phyloP scores from a whole-genome alignment of 2,329 filamentous ascomycete species.

The Cladorrhinum sp. region DNA sequence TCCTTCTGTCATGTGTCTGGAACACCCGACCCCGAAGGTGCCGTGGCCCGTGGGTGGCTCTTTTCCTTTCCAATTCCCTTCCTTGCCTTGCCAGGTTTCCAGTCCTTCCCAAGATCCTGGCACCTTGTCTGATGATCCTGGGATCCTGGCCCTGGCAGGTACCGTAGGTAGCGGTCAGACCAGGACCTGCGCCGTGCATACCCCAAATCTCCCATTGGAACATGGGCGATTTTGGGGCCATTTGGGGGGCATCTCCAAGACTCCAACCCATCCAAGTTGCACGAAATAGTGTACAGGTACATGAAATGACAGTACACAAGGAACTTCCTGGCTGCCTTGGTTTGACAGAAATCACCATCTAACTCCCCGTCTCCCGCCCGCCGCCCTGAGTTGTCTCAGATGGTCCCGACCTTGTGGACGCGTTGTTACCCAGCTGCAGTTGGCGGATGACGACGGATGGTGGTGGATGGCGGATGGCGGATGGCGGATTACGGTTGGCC shows the following conservation, averaged over 20 bases:
- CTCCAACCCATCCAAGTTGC: too few species aligned
- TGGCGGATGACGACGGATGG: not conserved
- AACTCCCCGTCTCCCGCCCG: not conserved
- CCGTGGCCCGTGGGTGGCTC: constrained; percentile 1
- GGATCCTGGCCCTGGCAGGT: not conserved
- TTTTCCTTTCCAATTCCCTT: too few species aligned
- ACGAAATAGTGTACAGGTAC: too few species aligned
- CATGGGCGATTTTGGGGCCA: not conserved
- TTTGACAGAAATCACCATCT: not conserved
- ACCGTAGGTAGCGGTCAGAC: not conserved
- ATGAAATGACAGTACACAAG: not conserved
- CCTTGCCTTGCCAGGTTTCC: not conserved
- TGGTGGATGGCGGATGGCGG: too few species aligned
- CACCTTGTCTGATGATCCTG: too few species aligned
- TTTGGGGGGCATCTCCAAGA: too few species aligned
- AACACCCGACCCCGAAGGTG: constrained; percentile 8
- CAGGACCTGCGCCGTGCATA: not conserved
- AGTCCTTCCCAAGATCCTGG: constrained; percentile 9
- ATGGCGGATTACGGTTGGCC: too few species aligned
- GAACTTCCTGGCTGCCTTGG: not conserved
- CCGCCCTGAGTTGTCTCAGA: too few species aligned
- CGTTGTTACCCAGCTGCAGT: not conserved
- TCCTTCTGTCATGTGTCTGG: not conserved
- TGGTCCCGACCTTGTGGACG: constrained; percentile 10
- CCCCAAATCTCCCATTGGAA: not conserved